A percentile compares a stretch with the other conserved stretches of the same genome.
Evolutionary conservation across 345 rosid species (phyloP).

Genomic region (Pistacia integerrima): DNA sequence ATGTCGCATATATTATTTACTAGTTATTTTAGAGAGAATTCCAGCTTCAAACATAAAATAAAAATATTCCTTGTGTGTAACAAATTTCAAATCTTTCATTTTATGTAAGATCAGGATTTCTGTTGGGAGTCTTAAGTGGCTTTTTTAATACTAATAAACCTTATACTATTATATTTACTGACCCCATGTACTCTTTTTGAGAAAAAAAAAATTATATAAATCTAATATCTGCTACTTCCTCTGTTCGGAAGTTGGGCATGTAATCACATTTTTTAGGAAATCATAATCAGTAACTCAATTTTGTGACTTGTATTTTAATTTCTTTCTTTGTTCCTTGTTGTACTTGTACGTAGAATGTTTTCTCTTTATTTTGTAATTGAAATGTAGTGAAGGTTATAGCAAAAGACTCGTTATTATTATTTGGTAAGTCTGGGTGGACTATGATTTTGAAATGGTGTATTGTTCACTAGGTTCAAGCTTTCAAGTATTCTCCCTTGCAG

Average conservation of each 20-base stretch:
- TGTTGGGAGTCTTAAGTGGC: background rate
- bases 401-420: no score
- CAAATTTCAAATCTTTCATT: background rate
- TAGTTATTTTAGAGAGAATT: background rate
- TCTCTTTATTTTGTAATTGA: background rate
- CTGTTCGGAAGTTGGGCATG: background rate
- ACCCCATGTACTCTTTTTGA: background rate
- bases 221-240: background rate
- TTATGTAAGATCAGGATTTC: background rate
- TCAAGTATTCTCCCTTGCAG: no score
- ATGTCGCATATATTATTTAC: background rate
- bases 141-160: background rate
- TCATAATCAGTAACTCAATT: background rate
- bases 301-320: background rate
- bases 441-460: background rate
- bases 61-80: background rate
- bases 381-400: background rate
- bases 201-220: no score
- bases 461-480: background rate
- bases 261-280: background rate
- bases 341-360: no score
- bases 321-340: background rate
- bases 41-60: background rate
- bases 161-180: no score
- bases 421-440: background rate